phyloP scores from a whole-genome alignment of 371 early-diverging fungal species.

The Batkoa obscura region DNA sequence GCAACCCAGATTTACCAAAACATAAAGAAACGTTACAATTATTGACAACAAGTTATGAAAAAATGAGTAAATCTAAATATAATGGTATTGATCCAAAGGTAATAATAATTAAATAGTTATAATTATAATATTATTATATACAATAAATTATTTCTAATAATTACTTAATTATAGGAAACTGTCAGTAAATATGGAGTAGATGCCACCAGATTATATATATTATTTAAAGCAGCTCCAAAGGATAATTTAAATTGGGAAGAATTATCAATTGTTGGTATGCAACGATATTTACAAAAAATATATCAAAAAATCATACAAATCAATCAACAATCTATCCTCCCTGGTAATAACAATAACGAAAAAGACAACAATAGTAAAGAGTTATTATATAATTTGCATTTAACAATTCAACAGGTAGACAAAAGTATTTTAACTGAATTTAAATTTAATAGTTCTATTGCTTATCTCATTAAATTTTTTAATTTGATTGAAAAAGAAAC shows the following conservation, averaged over 20 bases:
- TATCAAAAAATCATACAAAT: neutral
- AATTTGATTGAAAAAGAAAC: slow-evolving; percentile 28
- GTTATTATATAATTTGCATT: slow-evolving; percentile 37
- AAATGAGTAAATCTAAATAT: slow-evolving; percentile 91
- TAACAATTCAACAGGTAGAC: slow-evolving; percentile 33
- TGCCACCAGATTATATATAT: slow-evolving; percentile 66
- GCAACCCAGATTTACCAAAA: slow-evolving; percentile 28
- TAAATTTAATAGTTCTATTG: slow-evolving; percentile 42
- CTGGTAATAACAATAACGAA: slow-evolving; percentile 14
- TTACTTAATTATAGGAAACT: slow-evolving; percentile 18
- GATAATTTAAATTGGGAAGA: slow-evolving; percentile 88
- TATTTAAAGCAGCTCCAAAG: slow-evolving; percentile 74
- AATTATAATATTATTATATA: slow-evolving; percentile 6
- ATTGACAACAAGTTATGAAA: slow-evolving; percentile 55
- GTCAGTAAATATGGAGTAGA: slow-evolving; percentile 59
- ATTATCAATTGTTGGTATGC: slow-evolving; percentile 76
- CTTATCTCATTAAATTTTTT: slow-evolving; percentile 66
- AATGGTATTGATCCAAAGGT: slow-evolving; percentile 82
- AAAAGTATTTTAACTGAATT: slow-evolving; percentile 31
- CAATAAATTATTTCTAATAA: neutral
- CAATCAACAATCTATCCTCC: slow-evolving; percentile 19
- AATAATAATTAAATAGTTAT: slow-evolving; percentile 14
- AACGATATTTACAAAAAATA: slow-evolving; percentile 52
- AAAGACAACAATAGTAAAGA: neutral
- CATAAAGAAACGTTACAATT: slow-evolving; percentile 36